Base-by-base conservation (phyloP, 805 yeast genomes). In the Cyberlindnera xishuangbannaensis region DNA sequence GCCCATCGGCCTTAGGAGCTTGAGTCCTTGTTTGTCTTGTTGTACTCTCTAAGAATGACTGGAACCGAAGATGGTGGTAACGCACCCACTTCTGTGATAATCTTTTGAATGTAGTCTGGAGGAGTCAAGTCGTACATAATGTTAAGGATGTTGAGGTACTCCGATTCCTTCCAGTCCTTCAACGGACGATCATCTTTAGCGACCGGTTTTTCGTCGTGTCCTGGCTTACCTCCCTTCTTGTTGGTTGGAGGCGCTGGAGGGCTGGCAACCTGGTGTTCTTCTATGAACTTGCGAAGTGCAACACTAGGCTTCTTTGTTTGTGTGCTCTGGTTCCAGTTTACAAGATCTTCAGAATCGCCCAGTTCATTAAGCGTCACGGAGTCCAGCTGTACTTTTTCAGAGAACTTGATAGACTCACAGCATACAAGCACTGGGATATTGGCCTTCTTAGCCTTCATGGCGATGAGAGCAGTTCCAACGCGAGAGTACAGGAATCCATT, bases 31-130 rank as follows among this genome's bases (percentile, higher is more conserved):
- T 23, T n/a, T n/a, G n/a, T 27, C 31, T 35, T 35, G 34, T 86
- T 85, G 59, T 90, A 92, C 59, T 92, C 98, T 61, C 97, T 76
- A 49, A 92, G 65, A 41, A 92, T 85, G 30, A 92, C 97, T 18
- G 98, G 98, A 37, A 92, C 97, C 2, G 97, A 86, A n/a, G 95
- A 83, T 27, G 98, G 95, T 9, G 98, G 98, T 46, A 92, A 69
- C 3, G 95, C 85, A 18, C 98, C 98, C 44, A 90, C 76, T 58
- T 92, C 98, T 2, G 97, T 92, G 34, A 92, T 86, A 39, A 92
- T 86, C 64, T 92, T 92, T 56, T 90, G 88, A 50, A 92, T 85
- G 53, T 83, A 84, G 47, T 80, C 84, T 11, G 95, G 95, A 22
- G 96, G 97, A 2, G 97, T 90, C 48, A 92, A 69, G 60, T 92